Conservation (phyloP, 441 rosid genomes). For the Gossypium davidsonii region DNA sequence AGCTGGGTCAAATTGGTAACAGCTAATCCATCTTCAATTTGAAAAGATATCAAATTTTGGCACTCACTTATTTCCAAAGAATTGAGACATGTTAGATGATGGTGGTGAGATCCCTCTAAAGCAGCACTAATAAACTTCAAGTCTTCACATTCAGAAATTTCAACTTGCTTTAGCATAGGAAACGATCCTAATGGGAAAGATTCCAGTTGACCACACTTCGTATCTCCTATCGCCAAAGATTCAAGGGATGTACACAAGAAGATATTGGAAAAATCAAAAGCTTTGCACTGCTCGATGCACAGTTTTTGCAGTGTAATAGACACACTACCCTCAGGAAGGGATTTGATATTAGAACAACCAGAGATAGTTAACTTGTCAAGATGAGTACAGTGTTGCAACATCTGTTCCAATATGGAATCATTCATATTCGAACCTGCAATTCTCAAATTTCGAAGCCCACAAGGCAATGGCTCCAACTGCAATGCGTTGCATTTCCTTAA, state of each 20-base stretch:
- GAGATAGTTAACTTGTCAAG: neutral
- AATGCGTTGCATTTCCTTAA: accelerated
- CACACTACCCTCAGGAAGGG: neutral
- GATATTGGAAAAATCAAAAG: neutral
- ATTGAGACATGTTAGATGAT: neutral
- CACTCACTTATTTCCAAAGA: too few species aligned
- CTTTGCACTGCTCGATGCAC: accelerated
- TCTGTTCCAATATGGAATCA: neutral
- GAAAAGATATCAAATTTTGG: neutral
- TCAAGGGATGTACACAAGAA: neutral
- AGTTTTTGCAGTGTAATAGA: neutral
- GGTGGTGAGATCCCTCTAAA: neutral
- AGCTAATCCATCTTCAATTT: neutral
- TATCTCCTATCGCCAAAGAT: accelerated
- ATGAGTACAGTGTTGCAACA: neutral
- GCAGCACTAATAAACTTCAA: neutral
- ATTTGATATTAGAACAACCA: neutral
- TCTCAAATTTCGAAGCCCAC: neutral
- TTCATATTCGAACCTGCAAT: neutral
- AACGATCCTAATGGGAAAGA: neutral
- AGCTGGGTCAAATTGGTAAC: neutral
- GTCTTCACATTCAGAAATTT: accelerated
- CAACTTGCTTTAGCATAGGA: neutral
- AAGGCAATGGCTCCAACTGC: neutral
- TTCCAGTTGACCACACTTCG: neutral